phyloP scores from a whole-genome alignment of 139 green algal genomes.

The Spirogloea muscicola region DNA sequence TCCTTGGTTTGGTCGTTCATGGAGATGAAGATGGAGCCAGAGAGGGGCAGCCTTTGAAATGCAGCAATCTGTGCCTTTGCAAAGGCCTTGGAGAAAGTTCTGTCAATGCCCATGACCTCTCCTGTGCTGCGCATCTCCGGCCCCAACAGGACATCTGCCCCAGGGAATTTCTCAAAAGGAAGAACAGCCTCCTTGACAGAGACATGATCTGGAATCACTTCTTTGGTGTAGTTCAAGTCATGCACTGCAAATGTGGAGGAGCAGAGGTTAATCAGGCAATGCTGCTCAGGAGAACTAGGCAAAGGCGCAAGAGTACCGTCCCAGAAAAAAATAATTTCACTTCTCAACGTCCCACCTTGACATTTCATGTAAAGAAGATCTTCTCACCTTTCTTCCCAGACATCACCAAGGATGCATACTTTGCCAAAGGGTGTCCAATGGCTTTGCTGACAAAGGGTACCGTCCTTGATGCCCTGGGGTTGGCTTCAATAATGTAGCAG shows the following conservation, averaged over 20 bases:
- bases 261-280: too few species aligned
- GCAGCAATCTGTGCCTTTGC: slow-evolving; percentile 95
- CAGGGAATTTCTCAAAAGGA: slow-evolving; percentile 98
- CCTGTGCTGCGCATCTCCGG: slow-evolving; percentile 98
- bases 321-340: not conserved
- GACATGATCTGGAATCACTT: slow-evolving; percentile 82
- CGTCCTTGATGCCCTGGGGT: slow-evolving; percentile 91
- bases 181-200: slow-evolving; percentile 98
- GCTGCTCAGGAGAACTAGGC: too few species aligned
- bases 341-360: not conserved
- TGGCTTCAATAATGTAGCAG: slow-evolving; percentile 98
- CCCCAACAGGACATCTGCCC: slow-evolving; percentile 92
- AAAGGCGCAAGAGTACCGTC: not conserved
- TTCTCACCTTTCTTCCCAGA: slow-evolving; percentile 75
- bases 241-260: too few species aligned
- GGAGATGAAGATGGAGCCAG: slow-evolving; percentile 88
- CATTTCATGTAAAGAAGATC: slow-evolving; percentile 4
- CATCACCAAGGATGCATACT: slow-evolving; percentile 95
- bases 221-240: slow-evolving; percentile 82
- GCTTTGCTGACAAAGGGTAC: slow-evolving; percentile 99
- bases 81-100: slow-evolving; percentile 79
- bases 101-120: slow-evolving; percentile 72
- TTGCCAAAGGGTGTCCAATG: slow-evolving; percentile 91
- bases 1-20: slow-evolving; percentile 90
- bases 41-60: slow-evolving; percentile 72